Base-by-base conservation (phyloP, 2,329 filamentous ascomycete genomes). In the Claviceps capensis region DNA sequence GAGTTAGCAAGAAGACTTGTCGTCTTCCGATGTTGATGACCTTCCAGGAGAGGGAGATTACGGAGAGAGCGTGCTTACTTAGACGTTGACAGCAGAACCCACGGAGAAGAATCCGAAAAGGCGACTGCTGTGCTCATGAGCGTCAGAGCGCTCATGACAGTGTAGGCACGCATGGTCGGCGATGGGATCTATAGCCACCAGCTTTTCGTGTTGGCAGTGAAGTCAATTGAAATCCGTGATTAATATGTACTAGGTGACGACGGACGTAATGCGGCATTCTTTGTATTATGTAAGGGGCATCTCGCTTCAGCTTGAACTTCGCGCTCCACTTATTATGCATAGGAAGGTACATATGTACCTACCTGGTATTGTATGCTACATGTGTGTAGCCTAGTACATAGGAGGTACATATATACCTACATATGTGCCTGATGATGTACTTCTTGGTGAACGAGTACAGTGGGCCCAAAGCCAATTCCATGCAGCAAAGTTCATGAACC, bases 61-160 rank as follows among this genome's bases (percentile, higher is more conserved):
- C 48, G 52, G 54, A 36, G 45, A n/a, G 52, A 52, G 55, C 51
- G 55, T 51, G 63, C 83, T 62, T 83, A 95, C 90, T 83, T 74
- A 56, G 85, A 78, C 46, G 85, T 91, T 36, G 91, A 96, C 67
- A 94, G 84, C 58, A 96, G 72, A 65, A 95, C 78, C 68, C 95
- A 93, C 17, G 93, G 91, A 51, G 88, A 90, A 2, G 90, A 88
- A 68, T 95, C 85, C 56, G 80, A 82, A 67, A 95, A 93, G 26
- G 88, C 90, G 55, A 81, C 72, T 45, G 76, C 81, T 23, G 75
- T 74, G 54, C 78, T 75, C 58, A 78, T 74, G 61, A 79, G 68
- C 58, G 75, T 75, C 62, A 79, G 68, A 49, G 78, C 63, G 59
- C 74, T 67, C 54, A 72, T 67, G 62, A 76, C 62, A 63, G 70